Conservation (phyloP, 2,329 filamentous ascomycete species). For the Aspergillus pseudoviridinutans region DNA sequence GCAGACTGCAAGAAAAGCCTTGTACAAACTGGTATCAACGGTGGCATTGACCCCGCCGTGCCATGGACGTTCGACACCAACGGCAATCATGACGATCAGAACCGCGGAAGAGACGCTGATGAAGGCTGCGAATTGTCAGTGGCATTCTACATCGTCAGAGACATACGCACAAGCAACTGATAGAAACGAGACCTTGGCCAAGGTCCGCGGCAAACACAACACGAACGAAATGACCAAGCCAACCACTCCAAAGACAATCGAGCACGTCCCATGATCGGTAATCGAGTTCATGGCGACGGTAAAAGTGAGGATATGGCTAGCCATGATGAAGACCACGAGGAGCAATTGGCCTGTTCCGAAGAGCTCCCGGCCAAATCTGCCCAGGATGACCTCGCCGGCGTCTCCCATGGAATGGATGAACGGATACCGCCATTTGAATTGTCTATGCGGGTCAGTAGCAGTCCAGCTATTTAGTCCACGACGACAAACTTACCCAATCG, state of each 20-base stretch:
- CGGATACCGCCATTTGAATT: conserved; percentile 54
- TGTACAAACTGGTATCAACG: conserved; percentile 42
- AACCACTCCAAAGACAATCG: conserved; percentile 56
- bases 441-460: conserved; percentile 21
- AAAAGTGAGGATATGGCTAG: conserved; percentile 64
- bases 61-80: conserved; percentile 49
- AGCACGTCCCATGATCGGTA: conserved; percentile 57
- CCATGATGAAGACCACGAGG: conserved; percentile 63
- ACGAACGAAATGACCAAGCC: conserved; percentile 55
- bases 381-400: conserved; percentile 58
- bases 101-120: conserved; percentile 60
- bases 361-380: conserved; percentile 57
- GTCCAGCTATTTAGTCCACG: too few species aligned
- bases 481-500: conserved; percentile 42
- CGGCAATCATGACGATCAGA: conserved; percentile 61
- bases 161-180: conserved; percentile 49
- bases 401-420: conserved; percentile 64
- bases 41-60: conserved; percentile 29
- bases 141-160: not conserved
- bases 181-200: conserved; percentile 57
- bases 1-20: conserved; percentile 55
- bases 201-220: conserved; percentile 56
- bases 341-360: conserved; percentile 58
- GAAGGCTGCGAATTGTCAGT: conserved; percentile 44
- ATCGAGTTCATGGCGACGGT: conserved; percentile 63